Conservation (phyloP, 768 basidiomycete genomes). For the Baorangia bicolor region DNA sequence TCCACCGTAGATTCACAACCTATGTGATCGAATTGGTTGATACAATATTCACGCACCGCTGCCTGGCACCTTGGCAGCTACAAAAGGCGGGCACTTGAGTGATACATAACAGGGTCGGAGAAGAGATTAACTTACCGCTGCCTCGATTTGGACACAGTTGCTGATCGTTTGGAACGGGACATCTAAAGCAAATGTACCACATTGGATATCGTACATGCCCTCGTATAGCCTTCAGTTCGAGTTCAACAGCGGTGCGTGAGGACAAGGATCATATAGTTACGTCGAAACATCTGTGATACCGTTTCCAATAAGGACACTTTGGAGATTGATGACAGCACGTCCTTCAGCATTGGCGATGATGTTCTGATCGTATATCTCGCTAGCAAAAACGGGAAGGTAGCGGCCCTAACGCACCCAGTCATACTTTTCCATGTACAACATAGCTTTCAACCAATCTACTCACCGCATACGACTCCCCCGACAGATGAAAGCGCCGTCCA, state of each 20-base stretch:
- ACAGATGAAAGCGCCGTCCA: slow-evolving; percentile 66
- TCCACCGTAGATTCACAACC: slow-evolving; percentile 63
- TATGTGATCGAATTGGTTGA: slow-evolving; percentile 63
- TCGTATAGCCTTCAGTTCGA: slow-evolving; percentile 33
- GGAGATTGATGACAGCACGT: slow-evolving; percentile 57
- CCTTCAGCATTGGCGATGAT: slow-evolving; percentile 47
- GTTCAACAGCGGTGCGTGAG: background rate
- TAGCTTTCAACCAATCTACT: slow-evolving; percentile 21
- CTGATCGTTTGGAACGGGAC: slow-evolving; percentile 47
- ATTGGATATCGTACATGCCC: slow-evolving; percentile 49
- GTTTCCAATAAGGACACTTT: slow-evolving; percentile 75
- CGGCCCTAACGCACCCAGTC: slow-evolving; percentile 49
- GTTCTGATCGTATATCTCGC: slow-evolving; percentile 77
- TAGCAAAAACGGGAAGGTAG: slow-evolving; percentile 73
- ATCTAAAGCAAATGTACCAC: slow-evolving; percentile 49
- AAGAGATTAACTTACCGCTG: slow-evolving; percentile 40
- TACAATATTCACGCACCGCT: slow-evolving; percentile 55
- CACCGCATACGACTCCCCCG: slow-evolving; percentile 75
- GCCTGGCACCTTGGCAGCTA: slow-evolving; percentile 69
- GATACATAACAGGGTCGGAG: background rate
- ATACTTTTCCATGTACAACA: background rate
- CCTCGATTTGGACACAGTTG: slow-evolving; percentile 50
- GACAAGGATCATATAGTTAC: slow-evolving; percentile 29
- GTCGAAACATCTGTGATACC: slow-evolving; percentile 58
- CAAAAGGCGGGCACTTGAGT: background rate